A percentile compares a stretch with the other conserved stretches of the same genome.
phyloP scores from a whole-genome alignment of 768 basidiomycete species.

The Vararia minispora region DNA sequence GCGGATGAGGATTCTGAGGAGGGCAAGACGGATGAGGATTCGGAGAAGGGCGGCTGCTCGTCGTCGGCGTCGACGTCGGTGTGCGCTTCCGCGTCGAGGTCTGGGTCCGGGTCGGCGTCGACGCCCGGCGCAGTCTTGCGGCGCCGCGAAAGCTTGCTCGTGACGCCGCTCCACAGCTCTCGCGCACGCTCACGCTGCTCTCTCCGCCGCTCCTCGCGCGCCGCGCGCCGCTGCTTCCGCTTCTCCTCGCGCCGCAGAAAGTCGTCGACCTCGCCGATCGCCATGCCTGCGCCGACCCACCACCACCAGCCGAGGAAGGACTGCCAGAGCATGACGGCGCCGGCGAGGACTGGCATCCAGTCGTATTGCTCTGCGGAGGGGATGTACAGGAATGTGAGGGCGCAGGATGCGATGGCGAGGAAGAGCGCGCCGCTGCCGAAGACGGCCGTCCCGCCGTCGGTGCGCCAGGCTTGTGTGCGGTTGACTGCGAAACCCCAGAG shows the following conservation, averaged over 20 bases:
- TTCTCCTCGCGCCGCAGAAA: conserved; percentile 42
- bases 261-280: conserved; percentile 60
- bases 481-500: conserved; percentile 93
- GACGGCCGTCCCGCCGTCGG: conserved; percentile 90
- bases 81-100: neutral
- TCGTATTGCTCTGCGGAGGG: conserved; percentile 70
- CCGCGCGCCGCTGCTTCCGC: conserved; percentile 34
- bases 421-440: conserved; percentile 80
- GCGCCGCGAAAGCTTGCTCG: conserved; percentile 18
- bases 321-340: conserved; percentile 94
- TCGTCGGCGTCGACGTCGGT: neutral
- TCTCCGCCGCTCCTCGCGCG: conserved; percentile 35
- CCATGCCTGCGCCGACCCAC: conserved; percentile 95
- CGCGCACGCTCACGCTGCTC: conserved; percentile 43
- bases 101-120: neutral
- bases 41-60: too few relatives aligned
- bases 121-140: neutral
- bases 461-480: conserved; percentile 86
- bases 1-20: neutral
- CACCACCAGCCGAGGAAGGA: conserved; percentile 97
- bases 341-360: conserved; percentile 89
- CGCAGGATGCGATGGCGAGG: conserved; percentile 76
- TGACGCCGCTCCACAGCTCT: conserved; percentile 47
- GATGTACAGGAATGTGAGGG: conserved; percentile 83
- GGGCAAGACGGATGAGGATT: too few relatives aligned